Base-by-base conservation (phyloP, 164 flowering plant species). In the Cinnamomum chago region DNA sequence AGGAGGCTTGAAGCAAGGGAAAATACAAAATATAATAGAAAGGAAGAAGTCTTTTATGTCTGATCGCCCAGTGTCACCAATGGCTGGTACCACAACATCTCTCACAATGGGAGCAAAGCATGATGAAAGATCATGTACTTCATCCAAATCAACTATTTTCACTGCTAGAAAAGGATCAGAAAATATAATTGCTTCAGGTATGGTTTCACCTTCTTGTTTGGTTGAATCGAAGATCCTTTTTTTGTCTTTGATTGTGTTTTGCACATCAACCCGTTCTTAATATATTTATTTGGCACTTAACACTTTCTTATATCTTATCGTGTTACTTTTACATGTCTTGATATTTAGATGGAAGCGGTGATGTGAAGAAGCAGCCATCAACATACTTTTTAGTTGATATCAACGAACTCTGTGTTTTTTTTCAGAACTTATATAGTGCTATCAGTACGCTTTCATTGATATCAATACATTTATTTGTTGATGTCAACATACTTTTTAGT, bases 1-100 rank as follows among this genome's bases (percentile, higher is more conserved):
- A 12, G 90, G 75, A 87, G 87, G 87, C 27, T 65, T 75, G 18
- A 91, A 82, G 79, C 76, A 75, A 65, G 68, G 67, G 55, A 88
- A 86, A 83, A 91, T 86, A 6, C 73, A 82, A 50, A 76, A 40
- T 60, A 15, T 76, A 40, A 71, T 83, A 78, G 97, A 90, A 66
- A 88, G 84, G 76, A 88, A 82, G 77, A 86, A 74, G 72, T 79
- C 86, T n/a, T 77, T 81, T 55, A 88, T 77, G 76, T 72, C 77
- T 27, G 90, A 90, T 73, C 84, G 79, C 9, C 35, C 35, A 3
- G 6, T 30, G 35, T 30, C 5, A 4, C 35, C 35, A 30, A 30
- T 30, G 35, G 35, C 47, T 73, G 73, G 73, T 76, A 77, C 83
- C 28, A 55, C 52, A 68, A 71, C 47, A 33, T 76, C 86, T 47